These are phyloP conservation scores for Microsporum audouinii DNA, from an alignment of 2,329 filamentous ascomycete genomes.

Conservation along the genomic window DNA sequence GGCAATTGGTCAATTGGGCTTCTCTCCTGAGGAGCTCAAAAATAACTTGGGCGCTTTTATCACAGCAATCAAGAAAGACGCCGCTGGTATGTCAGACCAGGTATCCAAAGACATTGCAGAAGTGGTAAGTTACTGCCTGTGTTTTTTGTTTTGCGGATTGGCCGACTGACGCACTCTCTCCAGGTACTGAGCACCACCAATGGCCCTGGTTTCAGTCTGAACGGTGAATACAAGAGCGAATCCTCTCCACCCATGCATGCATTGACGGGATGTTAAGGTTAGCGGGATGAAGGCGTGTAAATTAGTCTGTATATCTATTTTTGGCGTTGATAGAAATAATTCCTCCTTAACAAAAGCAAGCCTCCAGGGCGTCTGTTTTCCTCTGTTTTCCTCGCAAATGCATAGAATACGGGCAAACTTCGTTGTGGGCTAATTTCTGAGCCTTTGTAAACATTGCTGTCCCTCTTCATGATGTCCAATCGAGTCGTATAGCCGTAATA, in stretches of 20 bases:
- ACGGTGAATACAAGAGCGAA: constrained; percentile 59
- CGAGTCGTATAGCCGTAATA: constrained; percentile 50
- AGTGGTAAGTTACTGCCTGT: constrained; percentile 39
- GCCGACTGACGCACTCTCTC: constrained; percentile 48
- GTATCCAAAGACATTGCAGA: constrained; percentile 63
- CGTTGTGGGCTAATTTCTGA: constrained; percentile 21
- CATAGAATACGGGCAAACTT: constrained; percentile 10
- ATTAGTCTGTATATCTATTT: constrained; percentile 19
- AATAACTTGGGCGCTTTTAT: constrained; percentile 73
- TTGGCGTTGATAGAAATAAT: constrained; percentile 32
- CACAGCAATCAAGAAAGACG: constrained; percentile 65
- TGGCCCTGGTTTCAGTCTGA: constrained; percentile 76
- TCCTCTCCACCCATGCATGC: constrained; percentile 46
- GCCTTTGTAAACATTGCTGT: constrained; percentile 44
- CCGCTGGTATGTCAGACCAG: constrained; percentile 51
- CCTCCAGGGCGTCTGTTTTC: constrained; percentile 28
- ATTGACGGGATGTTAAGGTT: constrained; percentile 31
- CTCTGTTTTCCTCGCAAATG: constrained; percentile 26
- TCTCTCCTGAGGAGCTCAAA: constrained; percentile 75
- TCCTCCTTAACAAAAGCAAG: constrained; percentile 12
- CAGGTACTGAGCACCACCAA: constrained; percentile 75
- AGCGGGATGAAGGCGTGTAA: constrained; percentile 5
- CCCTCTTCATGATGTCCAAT: constrained; percentile 51
- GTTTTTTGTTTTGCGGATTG: constrained; percentile 26
- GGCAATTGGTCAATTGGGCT: constrained; percentile 81